Evolutionary conservation across 2,329 filamentous ascomycete genomes (phyloP), one percentile per base, ranked within the genome.

Genomic region (Calycina marina): DNA sequence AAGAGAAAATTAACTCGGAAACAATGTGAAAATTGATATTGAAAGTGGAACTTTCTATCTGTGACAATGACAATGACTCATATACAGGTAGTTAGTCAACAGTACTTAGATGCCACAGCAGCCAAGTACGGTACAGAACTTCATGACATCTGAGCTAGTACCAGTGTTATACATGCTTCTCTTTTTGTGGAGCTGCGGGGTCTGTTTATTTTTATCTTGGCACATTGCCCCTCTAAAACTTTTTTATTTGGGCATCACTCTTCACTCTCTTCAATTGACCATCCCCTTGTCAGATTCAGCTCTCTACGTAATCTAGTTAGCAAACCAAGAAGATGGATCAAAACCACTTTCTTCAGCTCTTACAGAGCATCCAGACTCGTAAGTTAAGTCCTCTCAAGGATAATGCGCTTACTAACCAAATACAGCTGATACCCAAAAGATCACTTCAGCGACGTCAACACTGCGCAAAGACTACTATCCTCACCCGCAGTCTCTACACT

Each of bases 401-500:
- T 16, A 33, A 31, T 40, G 29, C 20, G 27, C 28, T 40, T 47
- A 30, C 44, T 51, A 41, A 50, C 34, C 17, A 25, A 32, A 38
- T 48, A 22, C 52, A 93, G 85, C 90, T 54, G 78, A 93, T 60
- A 93, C 85, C 45, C 75, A 82, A 47, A 75, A 77, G 59, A 77
- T 93, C 58, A 92, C 94, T 70, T 74, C 80, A 45, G 84, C 86
- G 41, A 98, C 88, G 12, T 74, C 80, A 37, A 76, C 85, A 50
- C 73, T 96, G 39, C 86, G 93, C 60, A 90, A 92, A 59, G 82
- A 81, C 60, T 96, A 83, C 67, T 96, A 93, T 65, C 77, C 74
- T 50, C 72, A 84, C 46, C 79, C 88, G 24, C 72, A 85, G 50
- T 83, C 84, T 11, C 73, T 96, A 36, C 69, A 88, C 35, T 74